phyloP scores from a whole-genome alignment of 148 eudicot genomes.

The Drosera capensis region DNA sequence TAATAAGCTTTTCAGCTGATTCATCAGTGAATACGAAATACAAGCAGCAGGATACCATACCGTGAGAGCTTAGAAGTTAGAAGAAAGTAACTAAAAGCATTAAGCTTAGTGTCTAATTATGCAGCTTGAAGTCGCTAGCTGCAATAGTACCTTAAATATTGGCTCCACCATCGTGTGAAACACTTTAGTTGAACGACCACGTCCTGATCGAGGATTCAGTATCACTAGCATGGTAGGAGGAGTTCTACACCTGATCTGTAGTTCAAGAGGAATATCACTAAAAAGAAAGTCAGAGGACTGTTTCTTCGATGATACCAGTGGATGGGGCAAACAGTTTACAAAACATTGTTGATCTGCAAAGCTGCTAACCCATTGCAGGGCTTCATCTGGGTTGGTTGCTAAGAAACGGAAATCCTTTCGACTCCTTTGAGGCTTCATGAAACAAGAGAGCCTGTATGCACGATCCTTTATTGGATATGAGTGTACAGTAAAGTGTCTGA shows the following conservation, averaged over 20 bases:
- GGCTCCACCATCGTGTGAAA: conserved; percentile 79
- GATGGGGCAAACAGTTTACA: conserved; percentile 86
- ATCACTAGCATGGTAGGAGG: conserved; percentile 87
- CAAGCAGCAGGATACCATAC: background rate
- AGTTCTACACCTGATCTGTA: conserved; percentile 63
- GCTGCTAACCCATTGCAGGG: conserved; percentile 80
- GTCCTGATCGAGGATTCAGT: conserved; percentile 89
- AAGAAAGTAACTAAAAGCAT: no score
- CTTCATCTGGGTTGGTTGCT: conserved; percentile 73
- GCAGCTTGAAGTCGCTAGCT: background rate
- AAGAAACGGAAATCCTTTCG: conserved; percentile 81
- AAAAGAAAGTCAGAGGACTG: conserved; percentile 41
- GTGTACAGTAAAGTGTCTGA: conserved; percentile 81
- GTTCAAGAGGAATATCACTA: conserved; percentile 55
- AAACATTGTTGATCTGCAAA: conserved; percentile 97
- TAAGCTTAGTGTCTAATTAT: no score
- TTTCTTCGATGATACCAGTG: conserved; percentile 72
- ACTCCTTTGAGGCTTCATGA: conserved; percentile 48
- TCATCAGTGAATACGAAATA: background rate
- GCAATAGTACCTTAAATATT: conserved; percentile 68
- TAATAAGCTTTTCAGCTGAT: conserved; percentile 9
- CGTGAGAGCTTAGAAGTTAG: background rate
- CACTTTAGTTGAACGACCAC: conserved; percentile 91
- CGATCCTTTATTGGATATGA: conserved; percentile 59
- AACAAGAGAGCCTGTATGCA: conserved; percentile 37